Base-by-base conservation (phyloP, 2,329 filamentous ascomycete species). In the Colletotrichum camelliae region DNA sequence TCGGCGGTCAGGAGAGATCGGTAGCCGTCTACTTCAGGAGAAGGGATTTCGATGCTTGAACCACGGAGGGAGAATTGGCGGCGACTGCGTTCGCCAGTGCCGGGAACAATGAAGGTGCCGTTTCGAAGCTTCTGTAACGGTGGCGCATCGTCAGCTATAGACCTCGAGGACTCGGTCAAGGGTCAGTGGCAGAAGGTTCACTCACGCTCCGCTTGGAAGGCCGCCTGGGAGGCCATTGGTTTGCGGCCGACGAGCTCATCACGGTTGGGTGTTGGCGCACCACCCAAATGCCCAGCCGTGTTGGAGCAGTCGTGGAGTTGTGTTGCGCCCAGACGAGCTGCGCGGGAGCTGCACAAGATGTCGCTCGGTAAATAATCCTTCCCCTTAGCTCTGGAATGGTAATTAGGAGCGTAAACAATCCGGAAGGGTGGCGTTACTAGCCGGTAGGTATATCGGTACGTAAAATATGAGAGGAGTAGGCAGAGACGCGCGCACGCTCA, bases 101-200 rank as follows among this genome's bases (percentile, higher is more conserved):
- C 89, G 9, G 96, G 96, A 70, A 98, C 90, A 79, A 98, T 94
- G 83, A 97, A 96, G 60, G 95, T 97, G 78, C 95, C 95, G 82
- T 96, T 94, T 79, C 94, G 93, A 77, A 97, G 89, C 89, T 96
- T 92, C 91, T 93, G 81, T 21, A 52, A 37, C 61, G 48, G 39
- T 58, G 74, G 24, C 61, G 52, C 31, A 60, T 27, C 15, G 55
- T 75, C 58, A 75, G 70, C 71, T 43, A 16, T 55, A 18, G 15
- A n/a, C 37, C 21, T 52, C 55, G 24, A 31, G 16, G n/a, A 7
- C 61, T 27, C 18, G 70, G 52, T 43, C 18, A 24, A 52, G 60
- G 18, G n/a, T 52, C 39, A 5, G 15, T 9, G 24, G 10, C 31
- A 57, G 55, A 35, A 27, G 5, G 10, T 43, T 18, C 76, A 81